phyloP scores from a whole-genome alignment of 805 yeast genomes.

The Kuraishia ogatae region DNA sequence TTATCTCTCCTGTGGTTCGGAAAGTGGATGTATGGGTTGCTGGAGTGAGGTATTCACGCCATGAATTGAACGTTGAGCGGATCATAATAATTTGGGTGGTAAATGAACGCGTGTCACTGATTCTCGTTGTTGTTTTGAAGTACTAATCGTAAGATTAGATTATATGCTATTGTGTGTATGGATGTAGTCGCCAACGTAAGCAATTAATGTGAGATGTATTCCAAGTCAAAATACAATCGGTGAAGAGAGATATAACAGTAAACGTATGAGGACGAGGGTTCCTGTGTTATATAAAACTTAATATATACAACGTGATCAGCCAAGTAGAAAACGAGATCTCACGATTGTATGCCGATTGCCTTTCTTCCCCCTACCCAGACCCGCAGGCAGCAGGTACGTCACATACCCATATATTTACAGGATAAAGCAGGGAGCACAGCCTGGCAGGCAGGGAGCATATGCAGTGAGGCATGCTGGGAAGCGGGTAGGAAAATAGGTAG shows the following conservation, averaged over 20 bases:
- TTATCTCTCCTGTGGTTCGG: constrained; percentile 78
- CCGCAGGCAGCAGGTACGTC: neutral
- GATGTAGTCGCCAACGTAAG: too few relatives aligned
- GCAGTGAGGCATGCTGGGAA: neutral
- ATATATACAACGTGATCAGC: neutral
- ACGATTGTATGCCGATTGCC: neutral
- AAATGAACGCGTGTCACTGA: too few relatives aligned
- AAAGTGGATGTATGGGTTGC: constrained; percentile 82
- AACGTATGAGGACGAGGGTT: too few relatives aligned
- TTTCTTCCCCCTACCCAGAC: neutral
- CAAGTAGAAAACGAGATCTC: too few relatives aligned
- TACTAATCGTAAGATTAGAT: too few relatives aligned
- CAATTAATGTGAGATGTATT: too few relatives aligned
- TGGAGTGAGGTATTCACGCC: constrained; percentile 92
- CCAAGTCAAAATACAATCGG: too few relatives aligned
- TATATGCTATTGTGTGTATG: too few relatives aligned
- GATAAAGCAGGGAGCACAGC: neutral
- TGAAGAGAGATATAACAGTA: too few relatives aligned
- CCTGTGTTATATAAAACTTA: too few relatives aligned
- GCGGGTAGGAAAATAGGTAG: neutral
- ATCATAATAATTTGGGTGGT: constrained; percentile 24
- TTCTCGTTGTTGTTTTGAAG: too few relatives aligned
- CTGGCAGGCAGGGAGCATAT: neutral
- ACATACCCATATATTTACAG: neutral
- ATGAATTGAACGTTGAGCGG: constrained; percentile 71